Conservation (phyloP, 352 stramenopile species). For the Phytophthora hybrid region DNA sequence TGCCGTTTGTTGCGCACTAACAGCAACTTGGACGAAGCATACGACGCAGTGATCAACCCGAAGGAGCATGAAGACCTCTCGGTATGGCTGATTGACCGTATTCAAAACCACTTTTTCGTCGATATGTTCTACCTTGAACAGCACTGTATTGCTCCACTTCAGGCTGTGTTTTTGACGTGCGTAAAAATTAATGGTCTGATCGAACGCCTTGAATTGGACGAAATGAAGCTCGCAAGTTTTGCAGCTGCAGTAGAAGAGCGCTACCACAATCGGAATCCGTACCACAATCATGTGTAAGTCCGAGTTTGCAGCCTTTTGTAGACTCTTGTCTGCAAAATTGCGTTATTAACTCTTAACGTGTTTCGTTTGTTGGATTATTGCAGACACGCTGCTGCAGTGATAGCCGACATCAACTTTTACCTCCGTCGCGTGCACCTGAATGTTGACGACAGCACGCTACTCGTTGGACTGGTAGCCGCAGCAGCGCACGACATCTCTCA, state of each 20-base stretch:
- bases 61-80: slow-evolving; percentile 44
- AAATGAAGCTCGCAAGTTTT: slow-evolving; percentile 56
- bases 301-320: slow-evolving; percentile 15
- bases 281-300: slow-evolving; percentile 76
- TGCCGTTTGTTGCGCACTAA: slow-evolving; percentile 17
- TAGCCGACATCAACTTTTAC: slow-evolving; percentile 76
- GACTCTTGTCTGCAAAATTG: slow-evolving; percentile 20
- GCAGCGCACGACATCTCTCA: slow-evolving; percentile 94
- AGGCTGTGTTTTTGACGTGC: slow-evolving; percentile 66
- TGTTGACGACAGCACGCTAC: slow-evolving; percentile 60
- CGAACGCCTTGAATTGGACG: slow-evolving; percentile 53
- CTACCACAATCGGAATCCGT: slow-evolving; percentile 72
- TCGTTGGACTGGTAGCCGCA: slow-evolving; percentile 82
- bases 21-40: slow-evolving; percentile 15
- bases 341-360: slow-evolving; percentile 1
- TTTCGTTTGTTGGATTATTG: background rate
- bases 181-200: slow-evolving; percentile 65
- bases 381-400: slow-evolving; percentile 68
- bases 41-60: slow-evolving; percentile 11
- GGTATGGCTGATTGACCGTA: slow-evolving; percentile 57
- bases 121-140: slow-evolving; percentile 74
- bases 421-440: slow-evolving; percentile 65
- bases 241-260: slow-evolving; percentile 64
- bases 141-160: slow-evolving; percentile 49
- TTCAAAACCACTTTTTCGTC: slow-evolving; percentile 68